Conservation (phyloP, 129 eudicot species). For the Cynara cardunculus region DNA sequence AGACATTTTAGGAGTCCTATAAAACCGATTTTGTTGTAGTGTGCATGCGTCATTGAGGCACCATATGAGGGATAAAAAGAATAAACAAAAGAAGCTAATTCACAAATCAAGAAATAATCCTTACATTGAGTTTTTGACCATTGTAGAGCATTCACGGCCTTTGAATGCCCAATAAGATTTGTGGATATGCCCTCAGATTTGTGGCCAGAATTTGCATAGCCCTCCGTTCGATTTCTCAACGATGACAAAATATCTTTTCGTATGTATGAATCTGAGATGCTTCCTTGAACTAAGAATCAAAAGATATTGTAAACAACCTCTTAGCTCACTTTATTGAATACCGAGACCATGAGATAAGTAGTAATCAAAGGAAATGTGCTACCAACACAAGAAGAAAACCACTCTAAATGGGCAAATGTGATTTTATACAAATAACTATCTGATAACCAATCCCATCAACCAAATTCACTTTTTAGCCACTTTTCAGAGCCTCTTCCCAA, state of each 20-base stretch:
- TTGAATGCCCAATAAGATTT: constrained; percentile 55
- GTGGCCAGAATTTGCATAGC: constrained; percentile 8
- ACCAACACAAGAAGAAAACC: not conserved
- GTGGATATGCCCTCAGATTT: constrained; percentile 41
- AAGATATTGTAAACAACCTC: not conserved
- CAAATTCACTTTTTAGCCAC: too few species aligned
- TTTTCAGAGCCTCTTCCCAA: too few species aligned
- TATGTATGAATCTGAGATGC: constrained; percentile 52
- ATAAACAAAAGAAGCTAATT: not conserved
- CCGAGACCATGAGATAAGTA: not conserved
- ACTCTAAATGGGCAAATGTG: not conserved
- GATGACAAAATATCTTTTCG: constrained; percentile 45
- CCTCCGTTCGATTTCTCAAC: constrained; percentile 45
- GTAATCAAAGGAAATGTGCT: not conserved
- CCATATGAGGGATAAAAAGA: not conserved
- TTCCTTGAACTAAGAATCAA: constrained; percentile 54
- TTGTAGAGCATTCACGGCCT: constrained; percentile 67
- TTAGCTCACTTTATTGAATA: not conserved
- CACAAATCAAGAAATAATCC: constrained; percentile 15
- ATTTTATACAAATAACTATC: not conserved
- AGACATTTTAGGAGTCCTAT: too few species aligned
- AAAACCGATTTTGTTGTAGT: too few species aligned
- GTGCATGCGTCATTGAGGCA: constrained; percentile 2
- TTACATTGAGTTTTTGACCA: constrained; percentile 87
- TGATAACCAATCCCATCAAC: too few species aligned